phyloP scores from a whole-genome alignment of 2,329 filamentous ascomycete genomes.

The Pseudohalonectria lignicola region DNA sequence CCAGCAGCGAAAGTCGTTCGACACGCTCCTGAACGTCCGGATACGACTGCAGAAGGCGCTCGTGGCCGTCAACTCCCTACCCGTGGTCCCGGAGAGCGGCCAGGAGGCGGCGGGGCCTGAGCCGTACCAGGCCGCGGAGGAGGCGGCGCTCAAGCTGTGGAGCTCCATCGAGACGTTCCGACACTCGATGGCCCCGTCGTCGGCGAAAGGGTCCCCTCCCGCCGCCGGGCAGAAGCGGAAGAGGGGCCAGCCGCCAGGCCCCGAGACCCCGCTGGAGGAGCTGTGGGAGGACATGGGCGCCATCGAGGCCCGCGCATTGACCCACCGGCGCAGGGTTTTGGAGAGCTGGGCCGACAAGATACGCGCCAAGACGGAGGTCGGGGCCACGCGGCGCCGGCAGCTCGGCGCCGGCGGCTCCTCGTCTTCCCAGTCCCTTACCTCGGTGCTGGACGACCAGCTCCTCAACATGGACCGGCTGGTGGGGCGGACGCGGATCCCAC shows the following conservation, averaged over 20 bases:
- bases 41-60: constrained; percentile 91
- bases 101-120: constrained; percentile 24
- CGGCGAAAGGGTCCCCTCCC: constrained; percentile 11
- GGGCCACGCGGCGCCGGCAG: constrained; percentile 41
- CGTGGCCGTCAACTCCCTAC: constrained; percentile 67
- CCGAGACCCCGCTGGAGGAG: constrained; percentile 33
- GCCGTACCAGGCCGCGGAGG: constrained; percentile 67
- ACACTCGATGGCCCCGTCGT: constrained; percentile 41
- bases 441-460: constrained; percentile 59
- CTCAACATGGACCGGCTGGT: constrained; percentile 54
- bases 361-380: constrained; percentile 44
- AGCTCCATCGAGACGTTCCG: constrained; percentile 67
- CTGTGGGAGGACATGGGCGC: constrained; percentile 64
- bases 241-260: constrained; percentile 16
- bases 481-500: constrained; percentile 57
- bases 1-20: constrained; percentile 74
- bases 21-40: constrained; percentile 76
- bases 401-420: constrained; percentile 18
- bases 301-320: constrained; percentile 47
- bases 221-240: constrained; percentile 53
- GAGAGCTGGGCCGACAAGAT: constrained; percentile 89
- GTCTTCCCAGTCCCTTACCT: constrained; percentile 51
- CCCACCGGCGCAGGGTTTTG: constrained; percentile 59
- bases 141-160: constrained; percentile 76
- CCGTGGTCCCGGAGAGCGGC: constrained; percentile 29